Evolutionary conservation across 306 rosid species (phyloP), one percentile per base, ranked within the genome.

Genomic region (Trifolium repens): DNA sequence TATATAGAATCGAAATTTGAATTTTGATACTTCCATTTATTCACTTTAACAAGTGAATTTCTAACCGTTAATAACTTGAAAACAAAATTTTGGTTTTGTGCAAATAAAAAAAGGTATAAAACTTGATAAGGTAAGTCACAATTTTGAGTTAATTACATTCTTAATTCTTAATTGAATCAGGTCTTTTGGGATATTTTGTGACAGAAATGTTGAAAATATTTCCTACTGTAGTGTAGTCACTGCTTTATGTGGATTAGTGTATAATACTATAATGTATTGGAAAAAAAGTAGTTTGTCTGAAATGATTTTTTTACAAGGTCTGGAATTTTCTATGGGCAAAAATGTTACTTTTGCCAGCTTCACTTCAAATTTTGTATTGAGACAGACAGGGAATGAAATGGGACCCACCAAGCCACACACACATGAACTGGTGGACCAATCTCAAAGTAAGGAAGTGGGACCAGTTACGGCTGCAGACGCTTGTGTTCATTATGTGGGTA

Each of bases 401-500:
- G 82, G 78, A 7, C 82, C 93, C 84, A 88, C 79, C 57, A 75
- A 67, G 71, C 85, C 86, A 62, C 79, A 86, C 79, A 86, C 43
- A 81, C 71, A 79, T 79, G 84, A 77, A 85, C 37, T 74, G 80
- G 92, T 83, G 87, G 94, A 82, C 91, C 92, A 81, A 82, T 68
- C 78, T 58, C 78, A 87, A 86, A 84, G 89, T 72, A 75, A 78
- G 72, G 42, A 32, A 50, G 87, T 87, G 88, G 91, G 87, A 3
- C 91, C 88, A 68, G 30, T 24, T 64, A 34, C 64, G 84, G 79
- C 80, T 80, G 78, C 84, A 79, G 81, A 89, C 82, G 91, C 84
- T 81, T 84, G 53, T 75, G 40, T 86, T 79, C 89, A 87, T 88
- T 42, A 85, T 87, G 83, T 16, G 69, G 80, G 70, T 75, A n/a